Evolutionary conservation across 805 yeast genomes (phyloP).

Genomic region (Torulaspora quercuum): DNA sequence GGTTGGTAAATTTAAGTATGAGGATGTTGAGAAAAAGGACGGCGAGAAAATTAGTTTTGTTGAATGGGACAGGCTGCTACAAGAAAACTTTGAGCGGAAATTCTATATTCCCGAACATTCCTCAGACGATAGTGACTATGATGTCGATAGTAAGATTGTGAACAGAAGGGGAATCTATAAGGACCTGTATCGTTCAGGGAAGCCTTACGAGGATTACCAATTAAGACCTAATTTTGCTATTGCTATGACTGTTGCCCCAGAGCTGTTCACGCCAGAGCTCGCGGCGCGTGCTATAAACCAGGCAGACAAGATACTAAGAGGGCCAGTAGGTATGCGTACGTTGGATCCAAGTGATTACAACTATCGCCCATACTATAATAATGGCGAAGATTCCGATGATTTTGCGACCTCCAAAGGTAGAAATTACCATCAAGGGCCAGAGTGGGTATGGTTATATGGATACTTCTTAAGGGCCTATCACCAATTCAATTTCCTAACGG

Average conservation of each 20-base stretch:
- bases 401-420: conserved; percentile 94
- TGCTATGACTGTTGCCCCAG: conserved; percentile 95
- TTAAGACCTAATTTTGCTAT: conserved; percentile 87
- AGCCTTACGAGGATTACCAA: conserved; percentile 91
- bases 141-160: conserved; percentile 59
- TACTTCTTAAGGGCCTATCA: conserved; percentile 78
- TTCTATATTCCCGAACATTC: conserved; percentile 72
- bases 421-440: conserved; percentile 98
- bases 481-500: conserved; percentile 45
- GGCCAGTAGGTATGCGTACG: conserved; percentile 89
- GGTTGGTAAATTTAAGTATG: conserved; percentile 54
- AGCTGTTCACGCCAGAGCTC: conserved; percentile 60
- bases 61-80: conserved; percentile 71
- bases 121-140: conserved; percentile 56
- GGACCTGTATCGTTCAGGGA: conserved; percentile 76
- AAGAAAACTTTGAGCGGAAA: conserved; percentile 70
- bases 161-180: conserved; percentile 93
- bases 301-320: conserved; percentile 74
- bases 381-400: conserved; percentile 75
- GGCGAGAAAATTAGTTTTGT: conserved; percentile 55
- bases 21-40: conserved; percentile 54
- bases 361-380: conserved; percentile 84
- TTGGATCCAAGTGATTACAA: conserved; percentile 90
- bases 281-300: conserved; percentile 63
- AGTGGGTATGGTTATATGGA: conserved; percentile 94